These are phyloP conservation scores for Suillus spraguei DNA, from an alignment of 768 basidiomycete genomes.

Conservation along the genomic window DNA sequence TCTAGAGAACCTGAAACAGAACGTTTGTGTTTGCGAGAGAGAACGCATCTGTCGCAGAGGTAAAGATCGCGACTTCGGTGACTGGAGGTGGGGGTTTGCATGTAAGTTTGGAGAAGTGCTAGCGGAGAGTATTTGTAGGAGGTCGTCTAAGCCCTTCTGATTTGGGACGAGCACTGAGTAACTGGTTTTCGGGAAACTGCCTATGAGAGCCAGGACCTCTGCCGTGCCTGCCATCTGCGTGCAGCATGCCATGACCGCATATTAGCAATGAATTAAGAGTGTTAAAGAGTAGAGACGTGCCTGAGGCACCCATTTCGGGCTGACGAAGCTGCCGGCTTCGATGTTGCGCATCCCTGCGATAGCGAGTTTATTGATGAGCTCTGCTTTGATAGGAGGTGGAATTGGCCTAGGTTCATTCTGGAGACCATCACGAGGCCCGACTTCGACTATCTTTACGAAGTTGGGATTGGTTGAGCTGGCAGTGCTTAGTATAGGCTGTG, in stretches of 20 bases:
- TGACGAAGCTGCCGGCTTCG: conserved; percentile 90
- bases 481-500: conserved; percentile 1
- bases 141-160: conserved; percentile 69
- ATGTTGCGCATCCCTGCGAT: conserved; percentile 68
- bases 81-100: conserved; percentile 51
- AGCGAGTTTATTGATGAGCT: conserved; percentile 76
- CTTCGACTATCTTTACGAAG: conserved; percentile 70
- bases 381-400: conserved; percentile 72
- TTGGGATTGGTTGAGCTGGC: conserved; percentile 1
- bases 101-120: conserved; percentile 29
- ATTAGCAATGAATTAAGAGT: background rate
- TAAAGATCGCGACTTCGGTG: conserved; percentile 88
- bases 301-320: conserved; percentile 94
- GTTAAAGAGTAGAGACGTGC: conserved; percentile 38
- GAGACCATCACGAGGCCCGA: conserved; percentile 88
- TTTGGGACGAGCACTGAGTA: conserved; percentile 87
- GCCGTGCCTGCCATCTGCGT: conserved; percentile 85
- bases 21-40: conserved; percentile 84
- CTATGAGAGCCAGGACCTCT: conserved; percentile 64
- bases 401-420: conserved; percentile 85
- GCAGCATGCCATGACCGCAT: conserved; percentile 39
- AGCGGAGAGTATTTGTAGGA: conserved; percentile 55
- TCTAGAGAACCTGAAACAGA: conserved; percentile 70
- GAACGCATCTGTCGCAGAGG: conserved; percentile 87
- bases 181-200: conserved; percentile 54